A percentile compares a stretch with the other conserved stretches of the same genome.
Conservation (phyloP, 768 basidiomycete genomes). For the Cystobasidiopsis lactophilus region DNA sequence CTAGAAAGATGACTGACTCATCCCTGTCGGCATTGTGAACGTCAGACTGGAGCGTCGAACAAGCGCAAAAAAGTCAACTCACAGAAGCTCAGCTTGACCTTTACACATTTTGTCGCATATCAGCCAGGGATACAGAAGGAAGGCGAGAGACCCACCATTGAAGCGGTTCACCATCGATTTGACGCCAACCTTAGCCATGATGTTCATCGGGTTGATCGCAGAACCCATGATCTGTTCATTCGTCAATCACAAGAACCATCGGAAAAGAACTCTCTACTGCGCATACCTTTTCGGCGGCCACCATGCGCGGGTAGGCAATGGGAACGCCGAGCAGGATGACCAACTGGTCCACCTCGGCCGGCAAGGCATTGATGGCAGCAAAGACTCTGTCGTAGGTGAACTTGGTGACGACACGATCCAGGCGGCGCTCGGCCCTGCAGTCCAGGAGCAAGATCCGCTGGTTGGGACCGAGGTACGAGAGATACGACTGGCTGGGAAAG, state of each 20-base stretch:
- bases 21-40: no score
- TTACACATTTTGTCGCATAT: no score
- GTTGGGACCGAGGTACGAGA: constrained; percentile 58
- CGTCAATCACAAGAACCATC: no score
- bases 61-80: background rate
- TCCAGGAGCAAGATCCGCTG: constrained; percentile 25
- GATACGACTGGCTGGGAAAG: constrained; percentile 57
- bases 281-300: constrained; percentile 47
- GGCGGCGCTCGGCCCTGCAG: constrained; percentile 60
- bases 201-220: no score
- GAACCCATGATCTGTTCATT: no score
- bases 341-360: constrained; percentile 51
- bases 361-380: constrained; percentile 37
- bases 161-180: no score
- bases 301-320: constrained; percentile 62
- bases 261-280: no score
- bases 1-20: no score
- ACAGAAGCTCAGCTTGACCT: constrained; percentile 3
- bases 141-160: no score
- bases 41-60: no score
- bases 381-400: constrained; percentile 55
- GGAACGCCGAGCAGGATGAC: constrained; percentile 51
- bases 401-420: constrained; percentile 54
- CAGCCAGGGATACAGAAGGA: no score
- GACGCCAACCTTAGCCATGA: no score